phyloP scores from a whole-genome alignment of 2,329 filamentous ascomycete genomes.

The Colletotrichum salicis region DNA sequence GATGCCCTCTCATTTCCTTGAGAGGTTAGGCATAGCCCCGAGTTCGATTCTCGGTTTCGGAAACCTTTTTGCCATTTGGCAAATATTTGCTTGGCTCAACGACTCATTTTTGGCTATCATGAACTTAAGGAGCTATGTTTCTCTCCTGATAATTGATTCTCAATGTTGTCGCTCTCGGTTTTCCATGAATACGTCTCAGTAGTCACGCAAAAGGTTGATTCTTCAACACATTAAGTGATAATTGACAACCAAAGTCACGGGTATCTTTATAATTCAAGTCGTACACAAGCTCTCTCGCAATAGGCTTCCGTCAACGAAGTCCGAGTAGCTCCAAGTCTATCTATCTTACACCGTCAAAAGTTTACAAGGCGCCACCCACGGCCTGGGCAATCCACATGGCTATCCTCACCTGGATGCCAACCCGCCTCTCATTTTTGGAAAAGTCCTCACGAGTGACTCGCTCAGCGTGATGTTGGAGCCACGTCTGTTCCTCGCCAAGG shows the following conservation, averaged over 20 bases:
- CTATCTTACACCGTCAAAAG: not conserved
- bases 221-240: too few species aligned
- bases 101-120: too few species aligned
- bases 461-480: constrained; percentile 80
- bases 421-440: constrained; percentile 81
- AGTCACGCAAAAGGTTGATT: not conserved
- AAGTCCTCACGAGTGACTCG: constrained; percentile 81
- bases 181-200: not conserved
- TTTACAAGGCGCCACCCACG: constrained; percentile 85
- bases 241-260: not conserved
- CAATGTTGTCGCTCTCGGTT: not conserved
- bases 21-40: constrained; percentile 33
- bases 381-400: constrained; percentile 94
- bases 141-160: not conserved
- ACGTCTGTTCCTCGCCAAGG: constrained; percentile 82
- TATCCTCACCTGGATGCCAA: constrained; percentile 84
- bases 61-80: not conserved
- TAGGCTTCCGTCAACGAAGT: not conserved
- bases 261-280: constrained; percentile 16
- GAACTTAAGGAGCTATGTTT: not conserved
- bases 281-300: not conserved
- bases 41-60: constrained; percentile 35
- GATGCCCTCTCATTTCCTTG: constrained; percentile 25
- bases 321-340: not conserved
- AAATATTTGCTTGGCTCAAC: too few species aligned